Evolutionary conservation across 176 grass and related monocot species (phyloP).

Genomic region (Dendrocalamus sinicus): DNA sequence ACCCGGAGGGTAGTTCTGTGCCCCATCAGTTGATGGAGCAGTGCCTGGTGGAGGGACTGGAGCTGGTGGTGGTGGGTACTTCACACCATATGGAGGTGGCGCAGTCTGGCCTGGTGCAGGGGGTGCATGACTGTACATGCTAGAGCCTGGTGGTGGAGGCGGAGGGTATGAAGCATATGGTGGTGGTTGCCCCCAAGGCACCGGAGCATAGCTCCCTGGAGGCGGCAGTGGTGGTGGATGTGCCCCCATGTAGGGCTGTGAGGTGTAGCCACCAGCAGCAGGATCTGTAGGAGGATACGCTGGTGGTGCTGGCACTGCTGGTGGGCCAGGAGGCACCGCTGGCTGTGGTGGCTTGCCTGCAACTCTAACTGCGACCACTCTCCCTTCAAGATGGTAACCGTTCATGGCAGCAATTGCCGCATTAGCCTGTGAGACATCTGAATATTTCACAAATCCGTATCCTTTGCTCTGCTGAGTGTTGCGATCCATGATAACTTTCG

Average conservation of each 20-base stretch:
- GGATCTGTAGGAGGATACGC: slow-evolving; percentile 48
- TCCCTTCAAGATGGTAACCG: slow-evolving; percentile 81
- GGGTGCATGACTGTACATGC: slow-evolving; percentile 58
- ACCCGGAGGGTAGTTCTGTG: slow-evolving; percentile 63
- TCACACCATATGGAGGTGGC: slow-evolving; percentile 58
- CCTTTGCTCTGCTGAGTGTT: slow-evolving; percentile 85
- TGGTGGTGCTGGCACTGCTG: slow-evolving; percentile 16
- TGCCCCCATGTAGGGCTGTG: slow-evolving; percentile 74
- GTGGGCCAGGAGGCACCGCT: slow-evolving; percentile 48
- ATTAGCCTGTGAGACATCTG: slow-evolving; percentile 89
- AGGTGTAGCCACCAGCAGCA: slow-evolving; percentile 63
- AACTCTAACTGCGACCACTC: slow-evolving; percentile 82
- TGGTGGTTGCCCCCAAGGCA: slow-evolving; percentile 77
- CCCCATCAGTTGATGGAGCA: slow-evolving; percentile 51
- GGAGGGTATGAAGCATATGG: slow-evolving; percentile 75
- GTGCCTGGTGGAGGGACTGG: slow-evolving; percentile 69
- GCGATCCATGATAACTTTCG: slow-evolving; percentile 95
- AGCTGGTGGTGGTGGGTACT: slow-evolving; percentile 66
- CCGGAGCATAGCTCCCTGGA: slow-evolving; percentile 79
- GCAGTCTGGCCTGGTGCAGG: slow-evolving; percentile 58
- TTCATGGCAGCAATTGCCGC: slow-evolving; percentile 85
- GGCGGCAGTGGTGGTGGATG: slow-evolving; percentile 67
- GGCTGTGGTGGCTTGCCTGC: slow-evolving; percentile 78
- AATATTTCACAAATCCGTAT: slow-evolving; percentile 93
- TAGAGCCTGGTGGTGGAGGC: slow-evolving; percentile 66